These are phyloP conservation scores for Golubevia sp. DNA, from an alignment of 1,284 basidiomycete species.

Conservation along the genomic window DNA sequence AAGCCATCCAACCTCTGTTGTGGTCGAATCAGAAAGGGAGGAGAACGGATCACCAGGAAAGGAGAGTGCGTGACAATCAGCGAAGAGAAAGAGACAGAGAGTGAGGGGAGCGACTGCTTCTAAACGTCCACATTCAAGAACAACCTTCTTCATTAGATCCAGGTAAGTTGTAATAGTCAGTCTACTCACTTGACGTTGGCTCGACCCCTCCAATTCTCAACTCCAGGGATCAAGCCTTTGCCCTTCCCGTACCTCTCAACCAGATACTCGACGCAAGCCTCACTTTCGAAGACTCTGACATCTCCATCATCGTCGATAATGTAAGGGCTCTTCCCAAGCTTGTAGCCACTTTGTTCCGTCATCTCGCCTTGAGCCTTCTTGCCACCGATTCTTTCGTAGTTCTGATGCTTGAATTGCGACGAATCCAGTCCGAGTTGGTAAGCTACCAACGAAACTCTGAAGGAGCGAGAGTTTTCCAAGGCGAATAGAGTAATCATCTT, in stretches of 20 bases:
- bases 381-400: conserved; percentile 10
- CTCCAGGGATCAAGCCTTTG: conserved; percentile 3
- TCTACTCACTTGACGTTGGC: neutral
- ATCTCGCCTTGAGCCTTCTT: conserved; percentile 15
- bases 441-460: conserved; percentile 10
- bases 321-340: conserved; percentile 12
- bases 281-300: conserved; percentile 13
- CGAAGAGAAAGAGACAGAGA: too few relatives aligned
- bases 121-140: too few relatives aligned
- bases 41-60: too few relatives aligned
- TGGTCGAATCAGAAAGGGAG: too few relatives aligned
- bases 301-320: conserved; percentile 11
- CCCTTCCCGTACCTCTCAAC: conserved; percentile 4
- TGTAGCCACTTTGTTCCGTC: conserved; percentile 11
- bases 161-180: too few relatives aligned
- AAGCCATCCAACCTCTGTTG: conserved; percentile 8
- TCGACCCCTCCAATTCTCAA: neutral
- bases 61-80: too few relatives aligned
- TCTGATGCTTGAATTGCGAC: conserved; percentile 6
- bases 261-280: conserved; percentile 14
- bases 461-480: conserved; percentile 13
- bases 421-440: conserved; percentile 4
- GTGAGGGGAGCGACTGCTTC: too few relatives aligned
- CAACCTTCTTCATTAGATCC: too few relatives aligned
- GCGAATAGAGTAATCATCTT: conserved; percentile 8